Percentiles rank a stretch among this genome's conserved stretches.
These are phyloP conservation scores for Elaeis oleifera DNA, from an alignment of 202 grass and related monocot genomes.

Conservation along the genomic window DNA sequence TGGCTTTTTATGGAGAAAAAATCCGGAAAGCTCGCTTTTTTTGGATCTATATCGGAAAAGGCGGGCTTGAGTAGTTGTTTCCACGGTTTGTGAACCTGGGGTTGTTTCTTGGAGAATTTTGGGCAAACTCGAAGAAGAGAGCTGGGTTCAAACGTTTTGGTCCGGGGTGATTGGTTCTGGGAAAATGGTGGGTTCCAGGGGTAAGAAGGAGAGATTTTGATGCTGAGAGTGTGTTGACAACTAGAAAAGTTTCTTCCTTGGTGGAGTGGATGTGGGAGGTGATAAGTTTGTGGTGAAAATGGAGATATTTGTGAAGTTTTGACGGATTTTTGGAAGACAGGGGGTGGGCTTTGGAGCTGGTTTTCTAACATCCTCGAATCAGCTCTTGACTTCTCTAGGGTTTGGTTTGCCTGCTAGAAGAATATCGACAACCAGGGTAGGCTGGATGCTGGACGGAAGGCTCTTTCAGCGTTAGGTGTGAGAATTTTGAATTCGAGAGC, in stretches of 20 bases:
- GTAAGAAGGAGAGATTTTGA: neutral
- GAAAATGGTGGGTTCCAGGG: neutral
- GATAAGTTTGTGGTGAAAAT: neutral
- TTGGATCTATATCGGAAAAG: slow-evolving; percentile 16
- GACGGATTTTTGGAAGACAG: slow-evolving; percentile 4
- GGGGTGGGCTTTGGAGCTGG: neutral
- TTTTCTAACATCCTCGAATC: neutral
- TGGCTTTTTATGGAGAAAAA: slow-evolving; percentile 2
- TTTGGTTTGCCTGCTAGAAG: too few species aligned
- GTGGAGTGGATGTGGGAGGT: neutral
- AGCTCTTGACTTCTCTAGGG: too few species aligned
- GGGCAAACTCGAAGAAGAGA: neutral
- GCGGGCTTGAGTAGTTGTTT: slow-evolving; percentile 4
- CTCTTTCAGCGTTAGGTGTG: slow-evolving; percentile 22
- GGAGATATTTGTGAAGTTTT: neutral
- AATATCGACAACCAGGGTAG: too few species aligned
- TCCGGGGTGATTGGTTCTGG: too few species aligned
- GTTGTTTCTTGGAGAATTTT: slow-evolving; percentile 2
- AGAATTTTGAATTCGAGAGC: slow-evolving; percentile 8
- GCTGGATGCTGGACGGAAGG: too few species aligned
- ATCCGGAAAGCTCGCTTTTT: slow-evolving; percentile 16
- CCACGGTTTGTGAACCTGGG: neutral
- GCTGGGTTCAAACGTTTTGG: neutral
- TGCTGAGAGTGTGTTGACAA: neutral
- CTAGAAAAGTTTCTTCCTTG: neutral